Evolutionary conservation across 257 asterid species (phyloP), one percentile per base, ranked within the genome.

Genomic region (Fraxinus excelsior): DNA sequence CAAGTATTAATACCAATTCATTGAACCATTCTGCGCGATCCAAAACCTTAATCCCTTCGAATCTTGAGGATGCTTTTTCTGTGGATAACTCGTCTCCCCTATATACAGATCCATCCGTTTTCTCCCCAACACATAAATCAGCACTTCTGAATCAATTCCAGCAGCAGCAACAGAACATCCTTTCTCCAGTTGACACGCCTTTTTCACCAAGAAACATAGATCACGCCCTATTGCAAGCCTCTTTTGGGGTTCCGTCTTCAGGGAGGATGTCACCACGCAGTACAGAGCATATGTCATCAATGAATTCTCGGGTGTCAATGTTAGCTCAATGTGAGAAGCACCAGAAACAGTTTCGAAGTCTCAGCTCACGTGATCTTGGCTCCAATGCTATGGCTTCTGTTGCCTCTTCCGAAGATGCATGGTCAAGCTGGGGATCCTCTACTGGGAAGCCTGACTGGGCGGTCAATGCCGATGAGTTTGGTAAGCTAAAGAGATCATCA

Each of bases 251-350:
- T 69, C 82, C 87, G 38, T 80, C 96, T 23, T 80, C 94, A 0
- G 95, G 95, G 67, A 88, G 88, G 83, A 91, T 88, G 93, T 90
- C 97, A 5, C 96, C 97, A 25, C 85, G 82, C n/a, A 82, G 80
- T 26, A 84, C 87, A 81, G 98, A 91, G 73, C 92, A 93, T 26
- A 79, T 86, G 70, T 90, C 98, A 23, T 97, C 98, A 34, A 86
- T 88, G 88, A 87, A 89, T 67, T 86, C 98, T 44, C 90, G 94
- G 29, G 74, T 86, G 42, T 82, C 97, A 5, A 86, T 88, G 87
- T 88, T 88, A 67, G 83, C 87, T 71, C 86, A 90, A 62, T 88
- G 79, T 6, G 94, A 90, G 74, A 86, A 87, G 81, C 96, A 85
- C 74, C 88, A 80, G 67, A 91, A 88, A 38, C 92, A 87, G 35